Percentiles rank a stretch among this genome's conserved stretches.
These are phyloP conservation scores for Mantamonas sphyraenae DNA, from an alignment of 78 protist genomes.

Conservation along the genomic window DNA sequence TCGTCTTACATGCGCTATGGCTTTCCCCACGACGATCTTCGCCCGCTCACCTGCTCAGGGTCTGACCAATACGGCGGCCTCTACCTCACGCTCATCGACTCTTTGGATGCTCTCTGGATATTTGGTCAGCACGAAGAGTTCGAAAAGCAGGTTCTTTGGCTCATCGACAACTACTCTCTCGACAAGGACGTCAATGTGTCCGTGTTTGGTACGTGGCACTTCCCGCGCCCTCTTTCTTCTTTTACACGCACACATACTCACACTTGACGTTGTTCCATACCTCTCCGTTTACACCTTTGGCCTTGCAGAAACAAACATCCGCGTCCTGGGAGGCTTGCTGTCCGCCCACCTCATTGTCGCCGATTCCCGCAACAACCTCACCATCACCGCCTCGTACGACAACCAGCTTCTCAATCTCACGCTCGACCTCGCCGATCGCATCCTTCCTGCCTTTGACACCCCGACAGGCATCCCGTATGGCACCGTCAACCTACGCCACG, in stretches of 20 bases:
- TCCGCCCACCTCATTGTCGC: too few relatives aligned
- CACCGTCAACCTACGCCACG: constrained; percentile 63
- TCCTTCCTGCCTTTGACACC: constrained; percentile 88
- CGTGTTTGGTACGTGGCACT: constrained; percentile 82
- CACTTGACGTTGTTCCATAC: too few relatives aligned
- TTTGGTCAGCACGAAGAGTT: constrained; percentile 36
- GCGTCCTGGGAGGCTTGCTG: constrained; percentile 88
- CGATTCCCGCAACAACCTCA: constrained; percentile 5
- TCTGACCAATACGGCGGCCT: neutral
- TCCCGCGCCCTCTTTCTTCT: too few relatives aligned
- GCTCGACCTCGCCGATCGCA: too few relatives aligned
- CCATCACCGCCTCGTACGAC: constrained; percentile 1
- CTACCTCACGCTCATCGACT: constrained; percentile 23
- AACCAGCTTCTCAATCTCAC: constrained; percentile 61
- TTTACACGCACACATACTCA: too few relatives aligned
- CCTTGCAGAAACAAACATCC: constrained; percentile 87
- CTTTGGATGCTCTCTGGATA: constrained; percentile 36
- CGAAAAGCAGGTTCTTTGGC: constrained; percentile 33
- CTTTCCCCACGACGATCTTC: constrained; percentile 34
- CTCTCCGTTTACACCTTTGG: too few relatives aligned
- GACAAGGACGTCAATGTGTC: constrained; percentile 69
- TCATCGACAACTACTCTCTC: constrained; percentile 28
- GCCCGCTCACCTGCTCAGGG: constrained; percentile 14
- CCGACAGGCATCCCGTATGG: constrained; percentile 91
- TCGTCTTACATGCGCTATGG: constrained; percentile 16